Evolutionary conservation across 2,329 filamentous ascomycete genomes (phyloP).

Genomic region (Sarocladiaceae sp.): DNA sequence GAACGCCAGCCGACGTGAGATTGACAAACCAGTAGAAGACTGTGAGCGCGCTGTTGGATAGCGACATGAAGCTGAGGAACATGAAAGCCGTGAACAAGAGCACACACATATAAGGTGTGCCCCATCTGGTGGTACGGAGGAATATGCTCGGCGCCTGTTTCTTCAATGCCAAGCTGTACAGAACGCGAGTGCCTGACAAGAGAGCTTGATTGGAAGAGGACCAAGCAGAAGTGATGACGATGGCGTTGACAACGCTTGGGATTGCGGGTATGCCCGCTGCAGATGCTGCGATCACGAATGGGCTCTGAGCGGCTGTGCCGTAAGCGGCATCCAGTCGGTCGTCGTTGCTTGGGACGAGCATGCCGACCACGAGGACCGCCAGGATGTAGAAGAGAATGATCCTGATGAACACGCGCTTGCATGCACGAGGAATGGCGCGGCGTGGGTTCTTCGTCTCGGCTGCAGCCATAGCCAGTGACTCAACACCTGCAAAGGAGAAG

Average conservation of each 20-base stretch:
- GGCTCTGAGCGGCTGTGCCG: conserved; percentile 44
- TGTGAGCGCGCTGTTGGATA: conserved; percentile 51
- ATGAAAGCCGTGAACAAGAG: conserved; percentile 47
- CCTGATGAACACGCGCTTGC: conserved; percentile 69
- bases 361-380: conserved; percentile 63
- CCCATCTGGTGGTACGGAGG: conserved; percentile 52
- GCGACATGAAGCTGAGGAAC: conserved; percentile 50
- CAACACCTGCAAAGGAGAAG: conserved; percentile 63
- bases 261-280: conserved; percentile 61
- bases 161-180: conserved; percentile 55
- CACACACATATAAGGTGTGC: conserved; percentile 56
- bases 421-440: conserved; percentile 60
- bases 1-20: conserved; percentile 54
- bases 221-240: conserved; percentile 67
- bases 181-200: conserved; percentile 49
- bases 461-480: conserved; percentile 55
- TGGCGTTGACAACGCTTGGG: conserved; percentile 67
- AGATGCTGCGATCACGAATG: conserved; percentile 66
- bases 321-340: conserved; percentile 43
- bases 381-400: conserved; percentile 67
- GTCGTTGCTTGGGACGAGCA: conserved; percentile 54
- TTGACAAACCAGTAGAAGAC: conserved; percentile 62
- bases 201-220: conserved; percentile 65
- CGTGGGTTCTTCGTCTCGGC: conserved; percentile 57
- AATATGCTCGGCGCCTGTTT: conserved; percentile 52